Evolutionary conservation across 2,329 filamentous ascomycete genomes (phyloP), one percentile per base, ranked within the genome.

Genomic region (Apiospora pterosperma): DNA sequence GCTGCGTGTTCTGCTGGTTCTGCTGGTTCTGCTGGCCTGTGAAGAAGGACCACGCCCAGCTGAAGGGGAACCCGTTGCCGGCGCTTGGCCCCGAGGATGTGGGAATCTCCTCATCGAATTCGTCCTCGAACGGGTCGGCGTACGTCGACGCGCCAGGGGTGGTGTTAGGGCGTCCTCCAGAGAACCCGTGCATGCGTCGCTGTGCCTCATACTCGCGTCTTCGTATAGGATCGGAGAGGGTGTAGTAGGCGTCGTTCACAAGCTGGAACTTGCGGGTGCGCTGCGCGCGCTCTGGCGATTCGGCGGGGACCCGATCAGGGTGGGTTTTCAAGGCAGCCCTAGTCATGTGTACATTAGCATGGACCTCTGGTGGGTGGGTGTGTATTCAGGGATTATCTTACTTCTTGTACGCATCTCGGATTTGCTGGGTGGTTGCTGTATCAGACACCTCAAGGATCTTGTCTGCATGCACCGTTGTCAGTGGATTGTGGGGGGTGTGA

Each of bases 381-480:
- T 25, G 23, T 44, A 63, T 19, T 44, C 39, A 41, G 55, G 38
- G 16, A 10, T 36, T 34, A 16, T 61, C 76, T 62, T 74, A 92
- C 90, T 91, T 90, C 77, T 99, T 99, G 84, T 98, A 99, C 61
- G 94, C 96, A 83, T 92, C 91, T 71, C 95, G 91, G 75, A 99
- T 90, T 76, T 98, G 91, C 73, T 93, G 88, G 65, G 89, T 87
- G 0, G 88, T 91, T 38, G 95, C 93, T 70, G 85, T 90, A 39
- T 92, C 85, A 62, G 89, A 76, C 66, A 97, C 78, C 68, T 90
- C 90, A 61, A 97, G 88, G 68, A 91, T 85, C 61, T 85, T 88
- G 80, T 95, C 92, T 94, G 68, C 31, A 34, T 55, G 48, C 16
- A 34, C 48, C 48, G 48, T 42, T 67, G 67, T 69, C 64, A 71